These are phyloP conservation scores for Saitozyma sp. DNA, from an alignment of 768 basidiomycete genomes.

Conservation along the genomic window DNA sequence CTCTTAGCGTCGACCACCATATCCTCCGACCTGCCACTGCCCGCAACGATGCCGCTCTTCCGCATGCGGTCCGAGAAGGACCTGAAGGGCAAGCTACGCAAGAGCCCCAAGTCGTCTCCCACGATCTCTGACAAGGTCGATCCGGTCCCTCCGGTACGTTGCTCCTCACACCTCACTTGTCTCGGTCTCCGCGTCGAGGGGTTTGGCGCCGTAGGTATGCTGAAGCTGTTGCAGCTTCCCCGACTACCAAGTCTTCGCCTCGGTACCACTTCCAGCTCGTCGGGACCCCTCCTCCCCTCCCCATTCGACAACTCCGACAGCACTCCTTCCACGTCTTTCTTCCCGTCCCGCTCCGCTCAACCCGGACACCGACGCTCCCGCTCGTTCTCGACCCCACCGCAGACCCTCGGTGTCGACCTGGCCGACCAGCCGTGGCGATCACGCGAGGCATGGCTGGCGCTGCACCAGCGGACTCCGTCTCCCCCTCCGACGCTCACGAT, in stretches of 20 bases:
- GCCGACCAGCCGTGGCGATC: conserved; percentile 20
- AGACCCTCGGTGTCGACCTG: background rate
- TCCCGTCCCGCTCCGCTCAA: background rate
- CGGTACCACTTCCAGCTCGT: background rate
- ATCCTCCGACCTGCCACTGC: background rate
- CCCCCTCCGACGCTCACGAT: conserved; percentile 6
- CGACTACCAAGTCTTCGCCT: too few species aligned
- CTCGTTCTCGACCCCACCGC: conserved; percentile 13
- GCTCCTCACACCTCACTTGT: background rate
- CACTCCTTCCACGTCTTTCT: background rate
- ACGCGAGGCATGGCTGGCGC: conserved; percentile 11
- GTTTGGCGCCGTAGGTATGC: background rate
- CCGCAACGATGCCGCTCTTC: conserved; percentile 3
- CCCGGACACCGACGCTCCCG: conserved; percentile 13
- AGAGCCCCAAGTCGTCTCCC: conserved; percentile 7
- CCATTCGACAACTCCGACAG: background rate
- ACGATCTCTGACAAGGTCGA: too few species aligned
- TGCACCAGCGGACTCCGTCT: conserved; percentile 6
- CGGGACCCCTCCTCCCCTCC: conserved; percentile 5
- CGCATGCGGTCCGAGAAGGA: conserved; percentile 10
- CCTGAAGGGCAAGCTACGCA: conserved; percentile 11
- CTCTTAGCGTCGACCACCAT: background rate
- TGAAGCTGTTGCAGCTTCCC: conserved; percentile 3
- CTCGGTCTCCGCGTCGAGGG: background rate
- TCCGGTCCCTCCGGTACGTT: conserved; percentile 1